Base-by-base conservation (phyloP, 2,329 filamentous ascomycete genomes). In the Sporothrix brunneoviolacea region DNA sequence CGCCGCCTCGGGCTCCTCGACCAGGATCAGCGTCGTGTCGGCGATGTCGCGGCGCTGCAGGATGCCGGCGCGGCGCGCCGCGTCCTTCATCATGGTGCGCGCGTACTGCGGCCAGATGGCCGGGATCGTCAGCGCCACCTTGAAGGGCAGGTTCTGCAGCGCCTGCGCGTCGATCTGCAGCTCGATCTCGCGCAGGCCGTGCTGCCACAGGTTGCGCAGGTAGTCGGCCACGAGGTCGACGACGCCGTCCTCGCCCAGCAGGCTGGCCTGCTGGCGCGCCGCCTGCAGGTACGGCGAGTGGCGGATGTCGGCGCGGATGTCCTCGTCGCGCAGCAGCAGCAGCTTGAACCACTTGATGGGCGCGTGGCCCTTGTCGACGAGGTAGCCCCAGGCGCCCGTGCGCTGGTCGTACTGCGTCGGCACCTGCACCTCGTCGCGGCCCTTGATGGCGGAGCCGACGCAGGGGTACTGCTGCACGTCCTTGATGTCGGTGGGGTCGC, bases 1-100 rank as follows among this genome's bases (percentile, higher is more conserved):
- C 1, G 71, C 72, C 0, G 71, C 72, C 51, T 75, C 71, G 0
- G 72, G 72, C 50, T 75, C 73, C 0, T 67, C 64, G 0, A 74
- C 54, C 35, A 74, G 69, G 0, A 52, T 35, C 6, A 72, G 42
- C 0, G 41, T 59, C 0, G 71, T 72, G 0, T 59, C 30, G 0
- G 64, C 67, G 2, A 48, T 48, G 37, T 46, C 38, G 36, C 48
- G 51, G 27, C 12, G 28, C 16, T 35, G 36, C 56, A 19, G 71
- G 3, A 76, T 66, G 0, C 71, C 71, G 0, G 72, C 67, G 0
- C 43, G 16, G 0, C 54, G 32, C 0, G 64, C 62, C 0, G 70
- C 72, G 1, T 63, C 41, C 0, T 59, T 54, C 71, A 75, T 74
- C 0, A 61, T 52, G 0, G 51, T 19, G 1, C 64, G 63, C 1